Conservation (phyloP, 495 filamentous ascomycete genomes). For the Hypoxylon trugodes region DNA sequence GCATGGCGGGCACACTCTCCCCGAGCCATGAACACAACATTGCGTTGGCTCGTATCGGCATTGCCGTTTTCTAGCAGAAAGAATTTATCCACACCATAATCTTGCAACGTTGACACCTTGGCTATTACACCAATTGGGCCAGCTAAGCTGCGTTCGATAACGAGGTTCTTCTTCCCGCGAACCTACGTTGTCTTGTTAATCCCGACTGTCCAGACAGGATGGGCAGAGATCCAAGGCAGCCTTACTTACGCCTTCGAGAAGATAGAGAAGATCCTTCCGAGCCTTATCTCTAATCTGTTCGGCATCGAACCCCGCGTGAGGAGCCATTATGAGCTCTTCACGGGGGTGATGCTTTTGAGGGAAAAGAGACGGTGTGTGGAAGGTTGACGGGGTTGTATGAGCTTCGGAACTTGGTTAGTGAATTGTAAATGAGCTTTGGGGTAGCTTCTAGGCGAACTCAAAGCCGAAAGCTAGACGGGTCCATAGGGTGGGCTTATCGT, state of each 20-base stretch:
- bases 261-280: constrained; percentile 82
- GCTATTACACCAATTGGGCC: constrained; percentile 89
- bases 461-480: constrained; percentile 24
- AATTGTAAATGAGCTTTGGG: constrained; percentile 18
- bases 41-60: constrained; percentile 88
- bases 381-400: constrained; percentile 9
- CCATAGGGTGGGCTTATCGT: constrained; percentile 23
- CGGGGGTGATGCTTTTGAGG: constrained; percentile 42
- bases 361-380: constrained; percentile 12
- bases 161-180: constrained; percentile 97
- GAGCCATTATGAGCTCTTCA: constrained; percentile 67
- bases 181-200: constrained; percentile 67
- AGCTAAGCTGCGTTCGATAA: constrained; percentile 89
- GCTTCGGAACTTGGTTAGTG: constrained; percentile 13
- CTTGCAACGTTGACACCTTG: constrained; percentile 82
- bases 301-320: constrained; percentile 78
- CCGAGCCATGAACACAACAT: constrained; percentile 90
- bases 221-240: constrained; percentile 32
- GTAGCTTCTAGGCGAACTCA: constrained; percentile 13
- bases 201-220: constrained; percentile 25
- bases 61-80: constrained; percentile 96
- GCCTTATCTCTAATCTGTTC: constrained; percentile 83
- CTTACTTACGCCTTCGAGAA: constrained; percentile 91
- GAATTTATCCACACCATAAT: constrained; percentile 96
- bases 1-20: constrained; percentile 87